phyloP scores from a whole-genome alignment of 345 rosid genomes.

The Camelina laxa region DNA sequence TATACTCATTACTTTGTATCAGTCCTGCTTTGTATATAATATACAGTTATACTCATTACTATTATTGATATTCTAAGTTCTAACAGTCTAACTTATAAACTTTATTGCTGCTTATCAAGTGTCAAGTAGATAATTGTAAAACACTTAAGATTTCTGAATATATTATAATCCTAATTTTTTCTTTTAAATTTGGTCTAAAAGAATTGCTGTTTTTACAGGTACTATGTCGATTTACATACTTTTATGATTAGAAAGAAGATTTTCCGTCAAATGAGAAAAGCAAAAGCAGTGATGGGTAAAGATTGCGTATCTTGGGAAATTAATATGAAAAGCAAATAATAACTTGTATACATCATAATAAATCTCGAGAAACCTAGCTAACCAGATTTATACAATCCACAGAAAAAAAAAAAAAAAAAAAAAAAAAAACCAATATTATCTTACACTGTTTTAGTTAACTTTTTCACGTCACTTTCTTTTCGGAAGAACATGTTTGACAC shows the following conservation, averaged over 20 bases:
- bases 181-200: not conserved
- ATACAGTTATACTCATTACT: too few relatives aligned
- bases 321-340: conserved; percentile 32
- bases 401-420: not conserved
- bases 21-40: not conserved
- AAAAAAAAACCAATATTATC: not conserved
- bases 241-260: conserved; percentile 41
- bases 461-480: conserved; percentile 27
- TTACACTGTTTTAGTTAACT: conserved; percentile 27
- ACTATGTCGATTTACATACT: conserved; percentile 25
- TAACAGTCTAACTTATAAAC: not conserved
- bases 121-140: not conserved
- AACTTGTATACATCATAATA: conserved; percentile 10
- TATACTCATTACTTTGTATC: not conserved
- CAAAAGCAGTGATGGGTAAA: conserved; percentile 43
- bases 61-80: not conserved
- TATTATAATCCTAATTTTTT: too few relatives aligned
- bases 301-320: conserved; percentile 44
- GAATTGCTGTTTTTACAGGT: not conserved
- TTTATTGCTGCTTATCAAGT: too few relatives aligned
- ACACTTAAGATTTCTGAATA: not conserved
- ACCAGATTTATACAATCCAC: conserved; percentile 12
- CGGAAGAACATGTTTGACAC: conserved; percentile 28
- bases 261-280: conserved; percentile 42
- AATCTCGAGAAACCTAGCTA: conserved; percentile 24